Conservation (phyloP, 1,139 yeast species). For the Citeromyces hawaiiensis region DNA sequence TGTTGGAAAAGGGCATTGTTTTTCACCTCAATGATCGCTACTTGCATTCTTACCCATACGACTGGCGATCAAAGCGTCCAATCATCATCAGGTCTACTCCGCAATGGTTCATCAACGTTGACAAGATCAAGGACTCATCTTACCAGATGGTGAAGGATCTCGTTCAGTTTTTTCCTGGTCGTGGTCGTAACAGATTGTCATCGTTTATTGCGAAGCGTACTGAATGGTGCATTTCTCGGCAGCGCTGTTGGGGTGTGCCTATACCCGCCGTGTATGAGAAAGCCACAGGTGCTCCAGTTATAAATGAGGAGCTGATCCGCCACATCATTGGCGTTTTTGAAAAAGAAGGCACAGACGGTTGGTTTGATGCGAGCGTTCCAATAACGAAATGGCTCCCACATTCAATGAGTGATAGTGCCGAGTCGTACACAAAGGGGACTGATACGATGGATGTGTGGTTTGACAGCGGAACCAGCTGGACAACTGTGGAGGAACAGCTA, state of each 20-base stretch:
- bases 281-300: constrained; percentile 42
- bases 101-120: constrained; percentile 92
- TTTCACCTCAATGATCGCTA: constrained; percentile 34
- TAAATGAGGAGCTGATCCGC: constrained; percentile 36
- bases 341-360: constrained; percentile 53
- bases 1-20: constrained; percentile 32
- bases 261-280: constrained; percentile 71
- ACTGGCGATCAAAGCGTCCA: constrained; percentile 94
- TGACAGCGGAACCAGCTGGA: constrained; percentile 95
- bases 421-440: constrained; percentile 43
- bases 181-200: constrained; percentile 56
- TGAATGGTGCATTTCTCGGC: constrained; percentile 98
- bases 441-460: constrained; percentile 99
- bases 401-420: constrained; percentile 12
- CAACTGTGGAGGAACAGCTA: constrained; percentile 34
- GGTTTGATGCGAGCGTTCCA: constrained; percentile 49
- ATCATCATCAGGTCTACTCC: constrained; percentile 93
- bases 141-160: constrained; percentile 28
- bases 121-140: constrained; percentile 54
- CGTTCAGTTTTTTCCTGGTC: constrained; percentile 47
- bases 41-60: constrained; percentile 85
- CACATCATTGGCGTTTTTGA: constrained; percentile 39
- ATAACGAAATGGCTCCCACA: constrained; percentile 66
- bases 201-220: constrained; percentile 68
- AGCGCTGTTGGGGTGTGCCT: constrained; percentile 98